A percentile compares a stretch with the other conserved stretches of the same genome.
These are phyloP conservation scores for Crithidia bombi DNA, from an alignment of 208 protist genomes.

Conservation along the genomic window DNA sequence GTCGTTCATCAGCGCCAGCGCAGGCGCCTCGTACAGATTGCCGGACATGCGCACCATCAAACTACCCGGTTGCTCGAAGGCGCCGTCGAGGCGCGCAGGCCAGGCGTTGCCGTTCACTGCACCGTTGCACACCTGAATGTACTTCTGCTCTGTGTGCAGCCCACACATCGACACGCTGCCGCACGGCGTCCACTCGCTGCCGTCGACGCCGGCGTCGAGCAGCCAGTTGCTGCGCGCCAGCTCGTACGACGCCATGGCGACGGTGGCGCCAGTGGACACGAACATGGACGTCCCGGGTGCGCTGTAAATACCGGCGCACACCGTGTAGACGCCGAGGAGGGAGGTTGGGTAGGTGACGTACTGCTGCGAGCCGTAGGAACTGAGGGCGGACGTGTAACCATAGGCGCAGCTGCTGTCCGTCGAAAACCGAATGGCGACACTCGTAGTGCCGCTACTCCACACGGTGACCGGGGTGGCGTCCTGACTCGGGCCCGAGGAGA, in stretches of 20 bases:
- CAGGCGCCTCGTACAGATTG: conserved; percentile 31
- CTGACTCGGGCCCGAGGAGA: conserved; percentile 31
- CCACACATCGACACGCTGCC: conserved; percentile 48
- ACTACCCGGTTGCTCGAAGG: conserved; percentile 37
- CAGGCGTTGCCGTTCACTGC: conserved; percentile 26
- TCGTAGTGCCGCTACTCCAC: conserved; percentile 6
- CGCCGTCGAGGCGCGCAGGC: conserved; percentile 47
- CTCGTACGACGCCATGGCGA: conserved; percentile 36
- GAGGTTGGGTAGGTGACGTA: conserved; percentile 34
- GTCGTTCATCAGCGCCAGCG: conserved; percentile 35
- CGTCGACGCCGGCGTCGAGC: conserved; percentile 33
- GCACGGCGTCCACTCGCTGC: conserved; percentile 47
- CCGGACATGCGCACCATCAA: conserved; percentile 43
- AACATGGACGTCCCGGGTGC: conserved; percentile 39
- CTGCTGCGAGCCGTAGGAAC: conserved; percentile 23
- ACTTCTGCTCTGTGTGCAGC: conserved; percentile 27
- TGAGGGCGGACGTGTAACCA: conserved; percentile 35
- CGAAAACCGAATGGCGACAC: conserved; percentile 42
- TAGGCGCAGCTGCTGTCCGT: conserved; percentile 40
- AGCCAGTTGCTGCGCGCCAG: conserved; percentile 47
- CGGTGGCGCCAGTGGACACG: conserved; percentile 32
- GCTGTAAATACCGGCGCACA: conserved; percentile 45
- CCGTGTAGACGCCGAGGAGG: conserved; percentile 36
- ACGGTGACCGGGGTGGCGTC: conserved; percentile 40
- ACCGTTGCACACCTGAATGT: conserved; percentile 50